A percentile compares a stretch with the other conserved stretches of the same genome.
Conservation (phyloP, 768 basidiomycete genomes). For the Russula vinacea region DNA sequence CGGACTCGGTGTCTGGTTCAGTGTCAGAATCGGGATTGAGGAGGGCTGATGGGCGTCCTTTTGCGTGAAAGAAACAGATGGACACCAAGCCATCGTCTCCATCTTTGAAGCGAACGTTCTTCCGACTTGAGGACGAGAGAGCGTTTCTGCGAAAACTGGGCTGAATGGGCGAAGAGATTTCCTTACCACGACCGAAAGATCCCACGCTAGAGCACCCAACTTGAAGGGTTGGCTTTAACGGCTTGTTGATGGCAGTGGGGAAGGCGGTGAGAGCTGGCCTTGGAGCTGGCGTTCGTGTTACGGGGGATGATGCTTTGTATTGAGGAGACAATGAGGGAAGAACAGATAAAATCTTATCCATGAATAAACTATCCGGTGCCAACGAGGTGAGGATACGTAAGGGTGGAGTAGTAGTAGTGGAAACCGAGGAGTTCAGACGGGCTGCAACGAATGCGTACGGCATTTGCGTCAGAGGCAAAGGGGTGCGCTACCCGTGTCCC, state of each 20-base stretch:
- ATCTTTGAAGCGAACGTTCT: conserved; percentile 19
- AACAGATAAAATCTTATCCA: background rate
- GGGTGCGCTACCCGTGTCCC: background rate
- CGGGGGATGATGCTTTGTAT: background rate
- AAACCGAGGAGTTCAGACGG: background rate
- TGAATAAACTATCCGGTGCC: background rate
- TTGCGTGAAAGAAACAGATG: conserved; percentile 8
- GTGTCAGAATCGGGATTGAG: conserved; percentile 3
- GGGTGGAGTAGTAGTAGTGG: background rate
- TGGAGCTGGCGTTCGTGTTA: background rate
- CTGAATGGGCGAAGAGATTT: no score
- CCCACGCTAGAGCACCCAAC: background rate
- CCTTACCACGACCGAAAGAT: background rate
- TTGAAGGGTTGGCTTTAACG: conserved; percentile 14
- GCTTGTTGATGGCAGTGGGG: background rate
- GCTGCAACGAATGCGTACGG: conserved; percentile 4
- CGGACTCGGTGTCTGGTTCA: conserved; percentile 12
- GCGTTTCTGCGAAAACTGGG: background rate
- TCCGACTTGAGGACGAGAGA: background rate
- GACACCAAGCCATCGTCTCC: conserved; percentile 4
- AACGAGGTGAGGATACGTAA: background rate
- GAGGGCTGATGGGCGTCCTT: conserved; percentile 13
- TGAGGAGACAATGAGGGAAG: background rate
- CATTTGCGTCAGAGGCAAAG: conserved; percentile 2
- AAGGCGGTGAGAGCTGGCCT: background rate